These are phyloP conservation scores for Penicillium sp. DNA, from an alignment of 2,329 filamentous ascomycete species.

Conservation along the genomic window DNA sequence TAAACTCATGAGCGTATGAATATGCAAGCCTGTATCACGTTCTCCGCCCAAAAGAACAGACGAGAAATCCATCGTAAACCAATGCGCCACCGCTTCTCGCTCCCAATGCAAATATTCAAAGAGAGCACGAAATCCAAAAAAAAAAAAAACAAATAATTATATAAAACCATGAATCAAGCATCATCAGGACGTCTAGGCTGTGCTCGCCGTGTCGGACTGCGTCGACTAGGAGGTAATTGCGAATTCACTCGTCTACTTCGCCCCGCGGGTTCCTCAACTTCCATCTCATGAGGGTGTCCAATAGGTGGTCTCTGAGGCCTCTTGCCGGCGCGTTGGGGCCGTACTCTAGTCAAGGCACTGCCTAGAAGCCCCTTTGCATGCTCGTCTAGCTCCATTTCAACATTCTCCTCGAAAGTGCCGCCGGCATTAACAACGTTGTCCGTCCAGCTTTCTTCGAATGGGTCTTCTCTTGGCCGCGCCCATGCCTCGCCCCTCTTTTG, in stretches of 20 bases:
- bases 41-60: background rate
- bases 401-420: constrained; percentile 28
- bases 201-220: constrained; percentile 15
- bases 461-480: constrained; percentile 27
- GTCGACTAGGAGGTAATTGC: constrained; percentile 14
- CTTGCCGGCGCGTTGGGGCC: constrained; percentile 21
- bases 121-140: background rate
- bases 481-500: constrained; percentile 18
- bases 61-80: constrained; percentile 1
- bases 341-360: constrained; percentile 34
- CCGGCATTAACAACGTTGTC: constrained; percentile 32
- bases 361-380: constrained; percentile 41
- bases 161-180: background rate
- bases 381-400: constrained; percentile 41
- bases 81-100: constrained; percentile 12
- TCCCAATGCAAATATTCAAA: constrained; percentile 11
- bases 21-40: background rate
- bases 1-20: background rate
- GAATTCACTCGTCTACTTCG: constrained; percentile 19
- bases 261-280: constrained; percentile 21
- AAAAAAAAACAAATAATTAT: background rate
- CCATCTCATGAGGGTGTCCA: constrained; percentile 18
- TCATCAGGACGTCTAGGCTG: constrained; percentile 9
- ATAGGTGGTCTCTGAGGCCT: background rate
- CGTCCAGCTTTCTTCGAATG: constrained; percentile 31